A percentile compares a stretch with the other conserved stretches of the same genome.
Evolutionary conservation across 805 yeast genomes (phyloP).

Genomic region (Wickerhamiella siamensis): DNA sequence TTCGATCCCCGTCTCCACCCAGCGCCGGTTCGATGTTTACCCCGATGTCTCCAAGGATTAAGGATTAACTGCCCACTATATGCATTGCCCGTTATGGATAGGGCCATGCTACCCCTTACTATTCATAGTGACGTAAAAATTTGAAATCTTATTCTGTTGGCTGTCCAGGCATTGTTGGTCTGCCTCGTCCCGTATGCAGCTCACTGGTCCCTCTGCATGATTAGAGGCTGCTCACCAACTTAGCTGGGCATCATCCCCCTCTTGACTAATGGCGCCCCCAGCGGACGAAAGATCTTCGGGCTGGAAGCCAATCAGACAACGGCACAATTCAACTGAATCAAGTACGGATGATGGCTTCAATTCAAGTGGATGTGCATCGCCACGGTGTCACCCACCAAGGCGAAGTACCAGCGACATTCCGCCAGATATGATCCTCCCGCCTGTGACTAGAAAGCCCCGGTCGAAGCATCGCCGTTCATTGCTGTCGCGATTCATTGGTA

Average conservation of each 20-base stretch:
- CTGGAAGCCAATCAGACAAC: not conserved
- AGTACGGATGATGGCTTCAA: too few species aligned
- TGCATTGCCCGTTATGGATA: too few species aligned
- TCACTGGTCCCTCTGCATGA: too few species aligned
- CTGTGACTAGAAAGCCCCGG: not conserved
- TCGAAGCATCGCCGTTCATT: not conserved
- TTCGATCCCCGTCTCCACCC: conserved; percentile 54
- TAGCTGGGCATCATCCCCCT: too few species aligned
- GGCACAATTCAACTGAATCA: not conserved
- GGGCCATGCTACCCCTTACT: too few species aligned
- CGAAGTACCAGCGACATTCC: not conserved
- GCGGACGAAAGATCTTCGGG: not conserved
- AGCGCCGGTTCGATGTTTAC: conserved; percentile 58
- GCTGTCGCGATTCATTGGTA: not conserved
- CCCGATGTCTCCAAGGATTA: conserved; percentile 27
- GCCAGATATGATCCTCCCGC: not conserved
- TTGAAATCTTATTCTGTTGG: too few species aligned
- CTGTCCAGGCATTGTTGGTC: too few species aligned
- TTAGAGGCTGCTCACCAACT: too few species aligned
- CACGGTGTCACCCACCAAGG: not conserved
- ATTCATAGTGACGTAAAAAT: too few species aligned
- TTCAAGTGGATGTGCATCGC: too few species aligned
- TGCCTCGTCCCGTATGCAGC: too few species aligned
- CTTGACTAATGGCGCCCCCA: not conserved
- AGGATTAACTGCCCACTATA: too few species aligned